phyloP scores from a whole-genome alignment of 2,329 filamentous ascomycete genomes.

The Davidsoniella eucalypti region DNA sequence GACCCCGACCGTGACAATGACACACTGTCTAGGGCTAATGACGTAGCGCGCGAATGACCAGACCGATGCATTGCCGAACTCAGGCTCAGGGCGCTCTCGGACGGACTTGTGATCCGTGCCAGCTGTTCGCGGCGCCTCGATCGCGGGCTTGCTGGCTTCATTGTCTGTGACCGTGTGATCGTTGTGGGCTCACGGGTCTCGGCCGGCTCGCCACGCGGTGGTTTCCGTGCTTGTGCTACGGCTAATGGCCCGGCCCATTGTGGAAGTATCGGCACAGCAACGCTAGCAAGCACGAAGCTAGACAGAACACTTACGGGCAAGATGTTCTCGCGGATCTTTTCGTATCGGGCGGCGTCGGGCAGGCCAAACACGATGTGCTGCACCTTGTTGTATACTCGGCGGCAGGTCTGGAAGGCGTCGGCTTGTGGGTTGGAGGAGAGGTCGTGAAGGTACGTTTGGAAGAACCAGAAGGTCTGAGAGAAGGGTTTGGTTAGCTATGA shows the following conservation, averaged over 20 bases:
- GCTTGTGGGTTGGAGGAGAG: conserved; percentile 59
- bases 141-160: conserved; percentile 33
- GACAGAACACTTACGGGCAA: conserved; percentile 66
- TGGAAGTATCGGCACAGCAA: conserved; percentile 60
- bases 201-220: conserved; percentile 33
- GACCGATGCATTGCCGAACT: background rate
- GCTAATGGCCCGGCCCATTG: conserved; percentile 65
- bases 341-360: conserved; percentile 48
- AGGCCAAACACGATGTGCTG: conserved; percentile 76
- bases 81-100: conserved; percentile 4
- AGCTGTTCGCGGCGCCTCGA: conserved; percentile 25
- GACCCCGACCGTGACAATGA: background rate
- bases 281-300: conserved; percentile 61
- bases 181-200: conserved; percentile 32
- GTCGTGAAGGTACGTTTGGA: conserved; percentile 76
- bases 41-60: conserved; percentile 2
- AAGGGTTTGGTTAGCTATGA: conserved; percentile 2
- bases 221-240: conserved; percentile 65
- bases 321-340: conserved; percentile 68
- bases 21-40: conserved; percentile 11
- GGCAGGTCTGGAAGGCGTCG: conserved; percentile 64
- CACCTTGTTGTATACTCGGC: conserved; percentile 73
- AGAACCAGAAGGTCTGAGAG: conserved; percentile 69
- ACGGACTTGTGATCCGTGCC: conserved; percentile 10
- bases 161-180: conserved; percentile 46